Percentiles rank a stretch among this genome's conserved stretches.
Conservation (phyloP, 208 protist genomes). For the Wallacemonas sp. region DNA sequence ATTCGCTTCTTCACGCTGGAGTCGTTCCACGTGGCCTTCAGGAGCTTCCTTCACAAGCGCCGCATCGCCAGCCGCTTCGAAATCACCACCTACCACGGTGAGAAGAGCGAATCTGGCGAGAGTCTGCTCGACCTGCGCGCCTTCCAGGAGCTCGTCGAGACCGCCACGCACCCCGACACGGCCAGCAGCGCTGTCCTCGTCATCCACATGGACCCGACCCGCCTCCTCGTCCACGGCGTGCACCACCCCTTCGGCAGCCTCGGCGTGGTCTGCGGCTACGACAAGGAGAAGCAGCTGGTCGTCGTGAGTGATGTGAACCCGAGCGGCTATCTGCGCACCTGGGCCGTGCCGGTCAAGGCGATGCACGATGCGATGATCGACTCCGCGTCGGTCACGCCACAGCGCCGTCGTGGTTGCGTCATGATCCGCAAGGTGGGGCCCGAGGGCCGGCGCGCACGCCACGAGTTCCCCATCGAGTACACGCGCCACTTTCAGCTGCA, state of each 20-base stretch:
- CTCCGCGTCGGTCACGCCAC: conserved; percentile 40
- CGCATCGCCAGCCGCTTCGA: conserved; percentile 36
- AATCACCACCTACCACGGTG: conserved; percentile 61
- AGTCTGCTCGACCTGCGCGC: conserved; percentile 37
- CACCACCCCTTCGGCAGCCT: conserved; percentile 71
- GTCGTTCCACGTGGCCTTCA: conserved; percentile 69
- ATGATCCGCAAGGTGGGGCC: conserved; percentile 27
- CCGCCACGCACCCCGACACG: conserved; percentile 15
- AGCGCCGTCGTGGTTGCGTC: conserved; percentile 68
- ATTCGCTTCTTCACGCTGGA: conserved; percentile 80
- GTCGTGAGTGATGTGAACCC: conserved; percentile 71
- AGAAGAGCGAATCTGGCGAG: conserved; percentile 33
- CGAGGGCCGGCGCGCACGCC: background rate
- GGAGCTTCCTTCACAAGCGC: conserved; percentile 52
- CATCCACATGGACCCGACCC: conserved; percentile 54
- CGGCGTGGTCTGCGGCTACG: conserved; percentile 67
- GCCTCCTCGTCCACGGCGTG: conserved; percentile 67
- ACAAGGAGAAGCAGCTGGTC: conserved; percentile 48
- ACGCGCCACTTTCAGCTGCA: conserved; percentile 54
- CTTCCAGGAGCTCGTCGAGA: conserved; percentile 55
- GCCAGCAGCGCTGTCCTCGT: conserved; percentile 44
- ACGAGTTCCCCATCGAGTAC: conserved; percentile 46
- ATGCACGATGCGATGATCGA: conserved; percentile 63
- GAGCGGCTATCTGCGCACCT: conserved; percentile 78
- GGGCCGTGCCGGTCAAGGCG: conserved; percentile 56